Conservation (phyloP, 352 stramenopile genomes). For the Lagenidium giganteum region DNA sequence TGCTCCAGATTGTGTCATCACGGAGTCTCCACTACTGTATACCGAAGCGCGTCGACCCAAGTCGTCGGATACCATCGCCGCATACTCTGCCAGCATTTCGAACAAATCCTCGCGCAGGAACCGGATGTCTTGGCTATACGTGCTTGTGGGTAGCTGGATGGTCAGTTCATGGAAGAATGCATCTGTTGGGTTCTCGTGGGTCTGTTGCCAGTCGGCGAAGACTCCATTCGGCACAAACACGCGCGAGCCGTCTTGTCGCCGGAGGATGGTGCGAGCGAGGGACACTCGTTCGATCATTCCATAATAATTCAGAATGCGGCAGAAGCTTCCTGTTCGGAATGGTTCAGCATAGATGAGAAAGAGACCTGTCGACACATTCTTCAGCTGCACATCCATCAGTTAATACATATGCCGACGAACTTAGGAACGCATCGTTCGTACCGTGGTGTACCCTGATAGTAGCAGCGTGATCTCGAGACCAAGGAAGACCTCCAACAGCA, state of each 20-base stretch:
- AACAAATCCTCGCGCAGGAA: constrained; percentile 19
- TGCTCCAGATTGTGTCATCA: too few relatives aligned
- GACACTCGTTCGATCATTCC: constrained; percentile 78
- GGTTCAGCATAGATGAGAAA: constrained; percentile 85
- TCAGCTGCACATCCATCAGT: constrained; percentile 31
- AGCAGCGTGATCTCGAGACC: constrained; percentile 57
- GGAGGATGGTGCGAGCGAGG: constrained; percentile 67
- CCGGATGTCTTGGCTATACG: constrained; percentile 34
- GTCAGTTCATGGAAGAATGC: constrained; percentile 44
- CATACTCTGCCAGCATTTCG: constrained; percentile 10
- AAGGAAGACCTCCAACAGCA: constrained; percentile 68
- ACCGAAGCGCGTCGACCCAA: too few relatives aligned
- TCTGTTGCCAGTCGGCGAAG: constrained; percentile 70
- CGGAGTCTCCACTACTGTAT: too few relatives aligned
- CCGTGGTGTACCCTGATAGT: constrained; percentile 59
- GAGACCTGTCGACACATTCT: constrained; percentile 75
- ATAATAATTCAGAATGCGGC: constrained; percentile 35
- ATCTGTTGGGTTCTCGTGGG: constrained; percentile 47
- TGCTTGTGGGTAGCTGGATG: constrained; percentile 35
- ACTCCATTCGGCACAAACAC: constrained; percentile 81
- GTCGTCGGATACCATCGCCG: neutral
- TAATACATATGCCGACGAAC: too few relatives aligned
- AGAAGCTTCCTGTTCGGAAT: constrained; percentile 66
- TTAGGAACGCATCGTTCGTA: constrained; percentile 12
- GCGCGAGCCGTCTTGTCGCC: constrained; percentile 49